These are phyloP conservation scores for Microdochium bolleyi DNA, from an alignment of 2,329 filamentous ascomycete genomes.

Conservation along the genomic window DNA sequence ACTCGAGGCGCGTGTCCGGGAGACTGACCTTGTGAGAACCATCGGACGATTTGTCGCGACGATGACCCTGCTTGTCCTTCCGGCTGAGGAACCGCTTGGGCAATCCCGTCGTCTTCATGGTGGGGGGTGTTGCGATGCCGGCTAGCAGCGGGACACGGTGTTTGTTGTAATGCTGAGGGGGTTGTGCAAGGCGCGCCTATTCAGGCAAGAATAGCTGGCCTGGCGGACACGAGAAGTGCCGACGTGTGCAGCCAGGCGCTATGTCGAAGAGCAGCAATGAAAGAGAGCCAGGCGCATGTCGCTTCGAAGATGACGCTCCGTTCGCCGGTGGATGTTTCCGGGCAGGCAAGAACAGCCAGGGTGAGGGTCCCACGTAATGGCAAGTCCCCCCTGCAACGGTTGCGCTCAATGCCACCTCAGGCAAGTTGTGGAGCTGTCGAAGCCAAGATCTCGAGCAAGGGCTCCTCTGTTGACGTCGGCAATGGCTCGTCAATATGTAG, in stretches of 20 bases:
- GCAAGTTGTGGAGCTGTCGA: neutral
- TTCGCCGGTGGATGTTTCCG: neutral
- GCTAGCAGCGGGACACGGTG: constrained; percentile 3
- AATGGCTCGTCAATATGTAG: too few species aligned
- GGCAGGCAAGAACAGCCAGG: neutral
- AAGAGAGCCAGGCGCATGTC: neutral
- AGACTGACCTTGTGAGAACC: constrained; percentile 41
- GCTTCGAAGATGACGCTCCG: neutral
- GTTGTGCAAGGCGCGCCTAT: neutral
- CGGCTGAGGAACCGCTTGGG: constrained; percentile 62
- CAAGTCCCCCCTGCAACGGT: neutral
- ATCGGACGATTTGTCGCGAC: constrained; percentile 47
- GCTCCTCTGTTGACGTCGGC: neutral
- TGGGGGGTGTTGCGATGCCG: constrained; percentile 11
- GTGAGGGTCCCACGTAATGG: neutral
- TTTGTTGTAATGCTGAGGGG: neutral
- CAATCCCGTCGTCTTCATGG: constrained; percentile 40
- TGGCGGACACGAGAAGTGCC: neutral
- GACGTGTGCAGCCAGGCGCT: neutral
- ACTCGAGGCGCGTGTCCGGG: constrained; percentile 4
- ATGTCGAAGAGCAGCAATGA: neutral
- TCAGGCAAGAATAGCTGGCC: neutral
- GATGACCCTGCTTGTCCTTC: constrained; percentile 56
- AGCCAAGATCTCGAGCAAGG: neutral
- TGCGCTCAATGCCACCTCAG: neutral